A percentile compares a stretch with the other conserved stretches of the same genome.
Conservation (phyloP, 371 early-diverging fungal genomes). For the Mucor lusitanicus region DNA sequence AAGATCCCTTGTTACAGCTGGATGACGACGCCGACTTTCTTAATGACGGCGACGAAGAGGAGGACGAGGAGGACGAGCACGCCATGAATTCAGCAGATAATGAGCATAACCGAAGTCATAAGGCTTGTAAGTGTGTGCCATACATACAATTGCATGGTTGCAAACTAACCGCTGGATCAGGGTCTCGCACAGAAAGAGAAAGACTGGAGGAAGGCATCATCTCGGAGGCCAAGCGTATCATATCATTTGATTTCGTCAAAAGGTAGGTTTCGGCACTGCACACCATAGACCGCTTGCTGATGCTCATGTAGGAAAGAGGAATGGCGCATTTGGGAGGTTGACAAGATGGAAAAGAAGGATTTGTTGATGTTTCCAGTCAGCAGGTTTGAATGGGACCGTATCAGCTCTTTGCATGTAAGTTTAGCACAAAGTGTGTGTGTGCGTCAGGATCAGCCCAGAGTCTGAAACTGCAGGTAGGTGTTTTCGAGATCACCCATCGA, state of each 20-base stretch:
- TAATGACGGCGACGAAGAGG: neutral
- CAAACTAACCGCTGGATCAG: conserved; percentile 3
- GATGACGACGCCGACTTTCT: neutral
- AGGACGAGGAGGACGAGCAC: neutral
- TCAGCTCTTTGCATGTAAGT: conserved; percentile 63
- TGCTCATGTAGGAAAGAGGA: conserved; percentile 23
- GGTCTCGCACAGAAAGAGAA: conserved; percentile 29
- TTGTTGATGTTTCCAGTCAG: conserved; percentile 61
- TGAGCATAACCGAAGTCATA: neutral
- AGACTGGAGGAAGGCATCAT: conserved; percentile 27
- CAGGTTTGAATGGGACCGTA: conserved; percentile 69
- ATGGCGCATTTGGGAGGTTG: conserved; percentile 47
- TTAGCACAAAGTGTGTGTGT: neutral
- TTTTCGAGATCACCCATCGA: conserved; percentile 64
- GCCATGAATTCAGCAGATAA: neutral
- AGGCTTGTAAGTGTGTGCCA: conserved; percentile 6
- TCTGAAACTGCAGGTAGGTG: conserved; percentile 35
- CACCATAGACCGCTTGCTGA: neutral
- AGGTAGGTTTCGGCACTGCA: conserved; percentile 13
- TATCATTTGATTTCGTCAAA: conserved; percentile 21
- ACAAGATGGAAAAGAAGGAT: conserved; percentile 41
- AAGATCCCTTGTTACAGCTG: neutral
- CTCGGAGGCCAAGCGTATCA: conserved; percentile 28
- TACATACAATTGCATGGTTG: neutral
- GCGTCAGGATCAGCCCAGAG: neutral